These are phyloP conservation scores for Zasmidium citrigriseum DNA, from an alignment of 2,329 filamentous ascomycete genomes.

Conservation along the genomic window DNA sequence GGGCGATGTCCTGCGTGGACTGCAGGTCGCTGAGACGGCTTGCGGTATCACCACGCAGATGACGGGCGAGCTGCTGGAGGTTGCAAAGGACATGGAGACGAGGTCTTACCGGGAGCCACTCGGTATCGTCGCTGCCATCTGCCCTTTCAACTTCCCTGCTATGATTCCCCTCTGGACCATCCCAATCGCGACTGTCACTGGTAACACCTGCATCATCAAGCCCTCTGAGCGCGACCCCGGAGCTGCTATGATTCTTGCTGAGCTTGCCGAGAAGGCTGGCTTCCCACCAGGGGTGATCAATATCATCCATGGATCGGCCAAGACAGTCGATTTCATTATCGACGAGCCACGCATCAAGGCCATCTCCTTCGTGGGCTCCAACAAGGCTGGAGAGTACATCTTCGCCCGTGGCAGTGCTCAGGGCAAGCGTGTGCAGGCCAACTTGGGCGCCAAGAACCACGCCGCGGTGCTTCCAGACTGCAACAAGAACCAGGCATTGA, in stretches of 20 bases:
- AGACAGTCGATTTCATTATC: constrained; percentile 82
- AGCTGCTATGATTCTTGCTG: constrained; percentile 80
- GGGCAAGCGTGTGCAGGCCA: constrained; percentile 85
- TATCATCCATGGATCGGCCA: constrained; percentile 77
- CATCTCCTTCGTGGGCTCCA: constrained; percentile 81
- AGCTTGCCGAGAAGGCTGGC: constrained; percentile 76
- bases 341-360: constrained; percentile 85
- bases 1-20: constrained; percentile 77
- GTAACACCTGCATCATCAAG: constrained; percentile 83
- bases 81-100: constrained; percentile 89
- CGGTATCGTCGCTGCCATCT: constrained; percentile 80
- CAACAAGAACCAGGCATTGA: constrained; percentile 88
- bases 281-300: constrained; percentile 83
- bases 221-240: constrained; percentile 84
- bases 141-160: constrained; percentile 87
- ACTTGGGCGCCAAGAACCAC: constrained; percentile 87
- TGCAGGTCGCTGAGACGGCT: constrained; percentile 83
- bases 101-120: constrained; percentile 78
- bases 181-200: constrained; percentile 78
- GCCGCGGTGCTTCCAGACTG: constrained; percentile 80
- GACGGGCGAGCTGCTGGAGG: constrained; percentile 81
- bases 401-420: constrained; percentile 76
- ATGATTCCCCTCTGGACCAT: constrained; percentile 95
- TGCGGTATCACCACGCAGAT: constrained; percentile 79
- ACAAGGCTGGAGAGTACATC: constrained; percentile 88